Evolutionary conservation across 1,139 yeast species (phyloP), one percentile per base, ranked within the genome.

Genomic region (Nadsonia commutata): DNA sequence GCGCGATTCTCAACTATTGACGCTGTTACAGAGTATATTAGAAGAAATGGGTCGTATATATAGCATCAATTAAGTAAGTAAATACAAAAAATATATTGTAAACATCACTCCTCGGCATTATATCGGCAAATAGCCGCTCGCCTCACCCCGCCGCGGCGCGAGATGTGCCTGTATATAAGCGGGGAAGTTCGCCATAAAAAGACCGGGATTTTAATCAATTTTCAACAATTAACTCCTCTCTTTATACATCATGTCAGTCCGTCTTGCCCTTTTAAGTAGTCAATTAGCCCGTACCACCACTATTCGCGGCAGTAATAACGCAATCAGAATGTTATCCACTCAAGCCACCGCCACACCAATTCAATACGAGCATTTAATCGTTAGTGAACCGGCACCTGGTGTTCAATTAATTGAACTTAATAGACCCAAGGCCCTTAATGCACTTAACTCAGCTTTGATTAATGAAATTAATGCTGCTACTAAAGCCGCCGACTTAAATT

Each of bases 341-440:
- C n/a, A n/a, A n/a, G 8, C 33, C 33, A 27, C 8, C 23, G 9
- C 16, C 13, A 13, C 9, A 13, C 33, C 33, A 11, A 16, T 16
- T 27, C 42, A 41, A 31, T 67, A 60, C 51, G 66, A 67, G 49
- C 54, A 58, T 51, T 62, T 68, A 39, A 50, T 64, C 31, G 62
- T 65, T 3, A 61, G 70, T 17, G 56, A 53, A 41, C 73, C 73
- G 7, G 55, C 58, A 1, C 47, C 56, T 1, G 71, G 71, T 16
- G 74, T 70, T 16, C 56, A 66, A 1, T 62, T 63, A 46, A 74
- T 80, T 51, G 73, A 79, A 20, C 61, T 80, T 46, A 77, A 80
- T 62, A 66, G 81, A 39, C 85, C 88, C 33, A 64, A 67, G 51
- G 77, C 76, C 40, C 70, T 80, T 51, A 80, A 80, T 58, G 84